A percentile compares a stretch with the other conserved stretches of the same genome.
Conservation (phyloP, 2,329 filamentous ascomycete species). For the Neofusicoccum ribis region DNA sequence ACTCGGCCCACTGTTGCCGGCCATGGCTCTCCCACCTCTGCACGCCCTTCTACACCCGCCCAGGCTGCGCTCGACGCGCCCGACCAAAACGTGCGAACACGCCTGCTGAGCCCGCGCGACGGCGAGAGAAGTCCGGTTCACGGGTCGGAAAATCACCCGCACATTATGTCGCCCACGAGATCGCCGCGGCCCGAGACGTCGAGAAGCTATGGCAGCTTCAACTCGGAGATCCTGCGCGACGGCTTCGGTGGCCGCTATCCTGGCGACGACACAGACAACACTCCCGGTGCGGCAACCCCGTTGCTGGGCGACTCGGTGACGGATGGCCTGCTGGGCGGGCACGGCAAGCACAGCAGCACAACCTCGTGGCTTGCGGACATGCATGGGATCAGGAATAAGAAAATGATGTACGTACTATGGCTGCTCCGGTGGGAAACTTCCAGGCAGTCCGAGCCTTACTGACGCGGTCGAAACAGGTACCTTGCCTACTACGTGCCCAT, state of each 20-base stretch:
- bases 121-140: constrained; percentile 35
- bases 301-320: constrained; percentile 45
- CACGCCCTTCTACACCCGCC: constrained; percentile 26
- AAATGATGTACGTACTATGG: constrained; percentile 63
- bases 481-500: constrained; percentile 91
- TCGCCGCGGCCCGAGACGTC: constrained; percentile 64
- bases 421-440: neutral
- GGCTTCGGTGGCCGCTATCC: constrained; percentile 37
- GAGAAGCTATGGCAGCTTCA: constrained; percentile 54
- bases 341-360: constrained; percentile 66
- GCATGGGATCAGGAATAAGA: constrained; percentile 72
- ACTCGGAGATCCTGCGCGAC: constrained; percentile 30
- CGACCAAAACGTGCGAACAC: constrained; percentile 34
- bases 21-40: constrained; percentile 31
- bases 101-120: constrained; percentile 39
- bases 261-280: constrained; percentile 31
- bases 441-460: neutral
- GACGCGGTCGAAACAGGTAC: constrained; percentile 59
- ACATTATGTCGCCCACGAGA: constrained; percentile 69
- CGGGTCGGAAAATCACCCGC: constrained; percentile 45
- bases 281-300: constrained; percentile 38
- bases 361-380: constrained; percentile 70
- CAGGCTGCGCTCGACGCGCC: constrained; percentile 33
- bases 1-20: constrained; percentile 28
- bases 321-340: constrained; percentile 47